Percentiles rank a stretch among this genome's conserved stretches.
Evolutionary conservation across 2,329 filamentous ascomycete species (phyloP).

Genomic region (Botryotinia calthae): DNA sequence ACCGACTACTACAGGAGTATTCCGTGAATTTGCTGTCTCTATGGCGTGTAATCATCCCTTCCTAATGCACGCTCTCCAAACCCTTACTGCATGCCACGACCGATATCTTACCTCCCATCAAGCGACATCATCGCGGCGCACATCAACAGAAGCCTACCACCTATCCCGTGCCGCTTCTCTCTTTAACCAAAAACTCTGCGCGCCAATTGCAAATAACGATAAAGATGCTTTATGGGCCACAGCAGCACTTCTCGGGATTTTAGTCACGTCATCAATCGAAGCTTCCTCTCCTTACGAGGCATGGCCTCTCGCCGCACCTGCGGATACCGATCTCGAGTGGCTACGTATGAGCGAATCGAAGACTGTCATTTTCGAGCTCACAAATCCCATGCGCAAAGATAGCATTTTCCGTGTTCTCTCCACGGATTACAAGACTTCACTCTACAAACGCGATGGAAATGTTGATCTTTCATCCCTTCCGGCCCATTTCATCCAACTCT

Average conservation of each 20-base stretch:
- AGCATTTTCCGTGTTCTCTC: neutral
- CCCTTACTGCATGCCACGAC: conserved; percentile 54
- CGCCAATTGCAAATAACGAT: conserved; percentile 40
- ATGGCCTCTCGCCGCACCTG: conserved; percentile 54
- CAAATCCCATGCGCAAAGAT: conserved; percentile 12
- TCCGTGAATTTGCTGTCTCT: conserved; percentile 40
- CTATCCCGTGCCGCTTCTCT: conserved; percentile 48
- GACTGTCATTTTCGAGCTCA: conserved; percentile 47
- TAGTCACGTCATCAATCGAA: conserved; percentile 47
- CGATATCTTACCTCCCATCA: conserved; percentile 40
- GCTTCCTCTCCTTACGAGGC: conserved; percentile 44
- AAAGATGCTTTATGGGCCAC: conserved; percentile 50
- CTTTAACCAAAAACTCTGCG: conserved; percentile 47
- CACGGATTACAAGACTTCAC: neutral
- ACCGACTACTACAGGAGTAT: conserved; percentile 36
- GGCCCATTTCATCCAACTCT: conserved; percentile 24
- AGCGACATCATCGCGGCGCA: conserved; percentile 28
- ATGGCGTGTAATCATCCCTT: conserved; percentile 12
- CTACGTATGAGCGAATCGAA: conserved; percentile 56
- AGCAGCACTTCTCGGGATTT: conserved; percentile 47
- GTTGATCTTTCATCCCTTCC: neutral
- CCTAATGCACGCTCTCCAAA: conserved; percentile 52
- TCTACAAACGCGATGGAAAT: neutral
- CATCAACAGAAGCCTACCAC: conserved; percentile 45
- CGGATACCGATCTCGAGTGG: conserved; percentile 54